Evolutionary conservation across 1,139 yeast genomes (phyloP).

Genomic region (Debaryomyces robertsiae): DNA sequence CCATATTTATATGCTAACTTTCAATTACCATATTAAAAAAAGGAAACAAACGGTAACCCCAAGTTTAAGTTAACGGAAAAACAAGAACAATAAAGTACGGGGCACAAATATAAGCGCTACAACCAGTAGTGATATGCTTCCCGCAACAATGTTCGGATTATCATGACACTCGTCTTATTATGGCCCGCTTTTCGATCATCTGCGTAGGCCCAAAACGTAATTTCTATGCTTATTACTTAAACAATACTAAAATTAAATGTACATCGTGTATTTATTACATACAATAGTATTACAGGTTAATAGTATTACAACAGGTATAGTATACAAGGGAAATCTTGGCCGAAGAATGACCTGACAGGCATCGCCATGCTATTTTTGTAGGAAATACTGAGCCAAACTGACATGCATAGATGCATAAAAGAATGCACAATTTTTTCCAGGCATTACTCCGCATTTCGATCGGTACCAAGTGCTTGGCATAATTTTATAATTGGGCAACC

Average conservation of each 20-base stretch:
- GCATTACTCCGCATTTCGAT: constrained; percentile 1
- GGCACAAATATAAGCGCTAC: not conserved
- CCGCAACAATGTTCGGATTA: too few species aligned
- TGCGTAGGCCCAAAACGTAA: too few species aligned
- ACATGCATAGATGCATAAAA: too few species aligned
- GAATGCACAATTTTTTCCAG: too few species aligned
- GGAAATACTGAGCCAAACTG: not conserved
- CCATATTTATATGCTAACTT: constrained; percentile 7
- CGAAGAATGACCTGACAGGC: not conserved
- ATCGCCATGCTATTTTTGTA: constrained; percentile 5
- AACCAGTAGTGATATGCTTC: too few species aligned
- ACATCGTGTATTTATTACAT: constrained; percentile 4
- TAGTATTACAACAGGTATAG: constrained; percentile 6
- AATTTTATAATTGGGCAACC: too few species aligned
- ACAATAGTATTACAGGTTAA: constrained; percentile 6
- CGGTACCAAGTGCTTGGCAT: too few species aligned
- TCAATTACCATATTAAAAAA: constrained; percentile 7
- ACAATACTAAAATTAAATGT: not conserved
- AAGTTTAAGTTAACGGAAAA: not conserved
- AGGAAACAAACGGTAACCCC: not conserved
- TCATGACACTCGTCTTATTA: too few species aligned
- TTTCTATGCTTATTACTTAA: too few species aligned
- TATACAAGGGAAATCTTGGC: constrained; percentile 8
- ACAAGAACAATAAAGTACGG: constrained; percentile 5
- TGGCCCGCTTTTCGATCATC: too few species aligned